Conservation (phyloP, 495 filamentous ascomycete species). For the Xylaria bambusicola region DNA sequence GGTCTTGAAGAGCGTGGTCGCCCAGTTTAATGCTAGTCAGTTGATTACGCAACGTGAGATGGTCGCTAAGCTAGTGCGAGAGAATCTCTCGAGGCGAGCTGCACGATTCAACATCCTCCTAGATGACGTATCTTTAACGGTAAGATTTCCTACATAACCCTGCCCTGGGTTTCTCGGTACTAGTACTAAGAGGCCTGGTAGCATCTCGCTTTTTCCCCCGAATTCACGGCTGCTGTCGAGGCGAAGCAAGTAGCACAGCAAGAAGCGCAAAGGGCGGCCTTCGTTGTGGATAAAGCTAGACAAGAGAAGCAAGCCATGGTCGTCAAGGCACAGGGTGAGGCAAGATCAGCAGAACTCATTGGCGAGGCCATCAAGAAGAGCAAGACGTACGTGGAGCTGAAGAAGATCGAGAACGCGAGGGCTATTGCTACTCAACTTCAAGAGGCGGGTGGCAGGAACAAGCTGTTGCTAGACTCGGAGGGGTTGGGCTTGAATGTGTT, state of each 20-base stretch:
- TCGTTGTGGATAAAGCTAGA: conserved; percentile 97
- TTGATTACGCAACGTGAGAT: conserved; percentile 98
- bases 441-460: conserved; percentile 86
- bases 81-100: conserved; percentile 87
- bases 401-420: conserved; percentile 94
- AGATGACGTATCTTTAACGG: conserved; percentile 96
- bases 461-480: conserved; percentile 86
- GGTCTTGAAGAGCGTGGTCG: conserved; percentile 97
- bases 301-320: conserved; percentile 99
- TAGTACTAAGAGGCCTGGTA: conserved; percentile 39
- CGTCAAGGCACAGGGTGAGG: conserved; percentile 98
- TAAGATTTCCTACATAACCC: conserved; percentile 46
- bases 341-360: conserved; percentile 94
- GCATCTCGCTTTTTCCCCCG: conserved; percentile 98
- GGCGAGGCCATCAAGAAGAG: conserved; percentile 99
- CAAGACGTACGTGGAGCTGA: conserved; percentile 92
- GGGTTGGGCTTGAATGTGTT: conserved; percentile 90
- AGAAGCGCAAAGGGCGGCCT: conserved; percentile 95
- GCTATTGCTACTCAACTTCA: conserved; percentile 82
- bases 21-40: conserved; percentile 98
- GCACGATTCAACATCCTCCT: conserved; percentile 96
- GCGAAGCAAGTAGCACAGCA: conserved; percentile 99
- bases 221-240: conserved; percentile 98
- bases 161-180: background rate
- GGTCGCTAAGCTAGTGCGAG: conserved; percentile 85